These are phyloP conservation scores for Malassezia slooffiae DNA, from an alignment of 1,284 basidiomycete genomes.

Conservation along the genomic window DNA sequence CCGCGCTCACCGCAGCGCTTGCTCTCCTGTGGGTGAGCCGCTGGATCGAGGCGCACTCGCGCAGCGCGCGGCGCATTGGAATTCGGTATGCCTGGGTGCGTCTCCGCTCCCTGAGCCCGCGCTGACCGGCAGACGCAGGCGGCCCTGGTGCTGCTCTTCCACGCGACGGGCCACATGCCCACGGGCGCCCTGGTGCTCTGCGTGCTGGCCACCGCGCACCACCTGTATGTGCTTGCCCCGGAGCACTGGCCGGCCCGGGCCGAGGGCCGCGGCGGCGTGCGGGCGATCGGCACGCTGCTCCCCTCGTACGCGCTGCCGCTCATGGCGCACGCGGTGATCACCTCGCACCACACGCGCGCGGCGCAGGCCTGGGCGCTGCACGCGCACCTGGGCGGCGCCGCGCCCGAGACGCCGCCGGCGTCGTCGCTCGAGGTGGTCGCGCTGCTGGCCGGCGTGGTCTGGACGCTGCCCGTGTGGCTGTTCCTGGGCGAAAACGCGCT, in stretches of 20 bases:
- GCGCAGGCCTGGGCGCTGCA: conserved; percentile 5
- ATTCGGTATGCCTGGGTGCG: conserved; percentile 2
- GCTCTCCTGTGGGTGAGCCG: conserved; percentile 5
- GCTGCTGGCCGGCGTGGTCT: conserved; percentile 9
- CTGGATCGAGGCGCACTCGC: conserved; percentile 12
- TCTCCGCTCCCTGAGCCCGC: background rate
- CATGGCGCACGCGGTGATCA: conserved; percentile 3
- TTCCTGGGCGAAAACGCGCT: conserved; percentile 9
- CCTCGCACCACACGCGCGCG: background rate
- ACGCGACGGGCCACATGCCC: background rate
- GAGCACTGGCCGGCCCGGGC: conserved; percentile 2
- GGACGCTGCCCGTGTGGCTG: conserved; percentile 11
- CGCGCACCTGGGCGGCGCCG: background rate
- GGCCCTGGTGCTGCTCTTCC: background rate
- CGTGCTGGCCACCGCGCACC: no score
- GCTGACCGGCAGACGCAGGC: conserved; percentile 3
- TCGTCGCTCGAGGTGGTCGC: conserved; percentile 8
- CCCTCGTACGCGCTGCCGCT: background rate
- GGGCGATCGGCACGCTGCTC: background rate
- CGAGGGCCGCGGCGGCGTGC: background rate
- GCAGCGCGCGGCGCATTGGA: background rate
- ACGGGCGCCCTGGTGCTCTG: no score
- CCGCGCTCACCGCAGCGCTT: background rate
- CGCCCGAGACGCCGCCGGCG: background rate
- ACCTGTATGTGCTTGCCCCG: no score